Conservation (phyloP, 2,329 filamentous ascomycete genomes). For the Raffaelea arxii region DNA sequence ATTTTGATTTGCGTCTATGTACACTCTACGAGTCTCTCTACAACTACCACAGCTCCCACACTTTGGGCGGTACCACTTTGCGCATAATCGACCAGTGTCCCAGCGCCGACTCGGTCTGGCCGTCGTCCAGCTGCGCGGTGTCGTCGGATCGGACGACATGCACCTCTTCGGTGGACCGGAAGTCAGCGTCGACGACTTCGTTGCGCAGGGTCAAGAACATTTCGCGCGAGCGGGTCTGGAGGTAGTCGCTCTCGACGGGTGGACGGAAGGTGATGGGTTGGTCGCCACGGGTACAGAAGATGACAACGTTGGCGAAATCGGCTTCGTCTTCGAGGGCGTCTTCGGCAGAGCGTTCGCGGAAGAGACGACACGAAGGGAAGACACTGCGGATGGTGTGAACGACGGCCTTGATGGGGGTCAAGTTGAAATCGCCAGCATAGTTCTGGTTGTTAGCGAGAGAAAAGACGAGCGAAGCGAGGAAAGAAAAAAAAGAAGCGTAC, state of each 20-base stretch:
- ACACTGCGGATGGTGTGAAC: constrained; percentile 72
- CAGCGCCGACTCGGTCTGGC: constrained; percentile 65
- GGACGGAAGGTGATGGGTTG: constrained; percentile 47
- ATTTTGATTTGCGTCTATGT: too few relatives aligned
- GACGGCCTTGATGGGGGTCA: constrained; percentile 67
- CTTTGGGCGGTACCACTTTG: constrained; percentile 59
- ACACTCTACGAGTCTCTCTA: too few relatives aligned
- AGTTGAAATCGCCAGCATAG: constrained; percentile 79
- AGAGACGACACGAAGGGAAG: constrained; percentile 86
- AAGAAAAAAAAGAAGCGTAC: constrained; percentile 38
- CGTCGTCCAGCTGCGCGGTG: constrained; percentile 56
- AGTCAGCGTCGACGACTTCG: constrained; percentile 51
- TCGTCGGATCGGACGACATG: constrained; percentile 52
- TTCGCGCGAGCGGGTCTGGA: constrained; percentile 61
- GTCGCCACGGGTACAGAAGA: constrained; percentile 71
- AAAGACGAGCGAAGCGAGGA: neutral
- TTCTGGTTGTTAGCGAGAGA: constrained; percentile 45
- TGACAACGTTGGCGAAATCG: constrained; percentile 90
- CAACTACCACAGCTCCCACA: constrained; percentile 92
- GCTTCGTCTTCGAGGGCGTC: constrained; percentile 33
- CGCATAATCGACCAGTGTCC: constrained; percentile 94
- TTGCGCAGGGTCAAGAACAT: constrained; percentile 62
- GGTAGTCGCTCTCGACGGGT: constrained; percentile 54
- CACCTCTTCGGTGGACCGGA: constrained; percentile 33
- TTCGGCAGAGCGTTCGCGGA: constrained; percentile 61